A percentile compares a stretch with the other conserved stretches of the same genome.
Evolutionary conservation across 2,329 filamentous ascomycete genomes (phyloP).

Genomic region (Proliferodiscus dingleyae): DNA sequence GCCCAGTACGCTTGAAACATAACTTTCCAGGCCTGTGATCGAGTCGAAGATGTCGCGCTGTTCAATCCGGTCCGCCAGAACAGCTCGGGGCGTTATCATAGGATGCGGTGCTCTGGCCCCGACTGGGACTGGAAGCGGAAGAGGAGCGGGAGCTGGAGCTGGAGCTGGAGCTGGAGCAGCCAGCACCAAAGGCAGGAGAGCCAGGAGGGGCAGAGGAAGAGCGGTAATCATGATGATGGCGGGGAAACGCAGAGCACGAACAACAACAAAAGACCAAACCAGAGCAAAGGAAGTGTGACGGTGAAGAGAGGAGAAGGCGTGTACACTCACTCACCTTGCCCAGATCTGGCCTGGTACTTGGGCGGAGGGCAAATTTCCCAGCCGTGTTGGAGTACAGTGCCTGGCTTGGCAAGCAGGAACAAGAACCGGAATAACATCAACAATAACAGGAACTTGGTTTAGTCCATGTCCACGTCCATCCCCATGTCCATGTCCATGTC

Average conservation of each 20-base stretch:
- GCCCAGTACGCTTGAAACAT: conserved; percentile 49
- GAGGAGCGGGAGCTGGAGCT: conserved; percentile 18
- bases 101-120: conserved; percentile 33
- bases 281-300: too few relatives aligned
- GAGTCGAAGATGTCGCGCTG: conserved; percentile 41
- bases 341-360: too few relatives aligned
- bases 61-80: conserved; percentile 35
- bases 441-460: too few relatives aligned
- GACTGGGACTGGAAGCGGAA: conserved; percentile 21
- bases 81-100: conserved; percentile 44
- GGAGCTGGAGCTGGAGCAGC: conserved; percentile 25
- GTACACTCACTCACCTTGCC: too few relatives aligned
- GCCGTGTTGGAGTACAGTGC: too few relatives aligned
- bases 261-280: too few relatives aligned
- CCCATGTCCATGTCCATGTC: too few relatives aligned
- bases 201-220: conserved; percentile 14
- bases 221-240: not conserved
- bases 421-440: too few relatives aligned
- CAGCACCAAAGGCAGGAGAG: conserved; percentile 20
- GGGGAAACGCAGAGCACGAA: not conserved
- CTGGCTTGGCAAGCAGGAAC: too few relatives aligned
- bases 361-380: too few relatives aligned
- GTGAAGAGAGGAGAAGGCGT: too few relatives aligned
- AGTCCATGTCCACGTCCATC: too few relatives aligned
- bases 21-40: conserved; percentile 44